A percentile compares a stretch with the other conserved stretches of the same genome.
Evolutionary conservation across 108 stramenopile genomes (phyloP).

Genomic region (Schizochytrium sp.): DNA sequence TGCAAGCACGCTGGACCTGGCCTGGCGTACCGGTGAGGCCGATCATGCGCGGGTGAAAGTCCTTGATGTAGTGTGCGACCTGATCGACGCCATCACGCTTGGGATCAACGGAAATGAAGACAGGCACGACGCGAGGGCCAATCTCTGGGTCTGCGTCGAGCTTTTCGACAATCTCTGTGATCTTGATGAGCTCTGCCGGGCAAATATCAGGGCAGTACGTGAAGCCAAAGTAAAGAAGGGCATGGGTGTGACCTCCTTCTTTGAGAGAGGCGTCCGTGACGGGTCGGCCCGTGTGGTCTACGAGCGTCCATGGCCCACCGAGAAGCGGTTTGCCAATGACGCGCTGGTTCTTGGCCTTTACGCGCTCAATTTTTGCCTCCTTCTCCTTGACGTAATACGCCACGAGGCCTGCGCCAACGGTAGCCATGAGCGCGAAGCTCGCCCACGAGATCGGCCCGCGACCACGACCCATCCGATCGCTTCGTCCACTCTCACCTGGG

Average conservation of each 20-base stretch:
- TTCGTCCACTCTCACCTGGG: no score
- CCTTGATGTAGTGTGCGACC: slow-evolving; percentile 76
- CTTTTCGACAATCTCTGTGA: slow-evolving; percentile 80
- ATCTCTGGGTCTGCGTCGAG: slow-evolving; percentile 47
- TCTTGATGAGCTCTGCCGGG: slow-evolving; percentile 96
- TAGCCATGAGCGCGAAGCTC: neutral
- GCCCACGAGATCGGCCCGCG: slow-evolving; percentile 24
- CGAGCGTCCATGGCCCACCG: slow-evolving; percentile 52
- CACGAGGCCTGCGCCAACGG: neutral
- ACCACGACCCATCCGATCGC: neutral
- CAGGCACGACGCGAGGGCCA: slow-evolving; percentile 36
- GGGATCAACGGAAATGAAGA: slow-evolving; percentile 95
- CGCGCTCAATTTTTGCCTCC: neutral
- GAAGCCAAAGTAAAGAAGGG: slow-evolving; percentile 96
- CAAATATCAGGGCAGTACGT: slow-evolving; percentile 99
- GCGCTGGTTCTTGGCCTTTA: neutral
- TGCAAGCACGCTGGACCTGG: slow-evolving; percentile 87
- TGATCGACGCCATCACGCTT: slow-evolving; percentile 89
- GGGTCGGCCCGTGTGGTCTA: slow-evolving; percentile 45
- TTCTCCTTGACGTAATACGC: neutral
- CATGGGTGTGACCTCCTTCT: slow-evolving; percentile 30
- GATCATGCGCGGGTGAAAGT: slow-evolving; percentile 82
- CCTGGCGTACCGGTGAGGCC: slow-evolving; percentile 77
- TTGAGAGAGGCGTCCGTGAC: slow-evolving; percentile 47
- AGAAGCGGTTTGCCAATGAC: slow-evolving; percentile 46